Conservation (phyloP, 257 asterid genomes). For the Schizonepeta tenuifolia region DNA sequence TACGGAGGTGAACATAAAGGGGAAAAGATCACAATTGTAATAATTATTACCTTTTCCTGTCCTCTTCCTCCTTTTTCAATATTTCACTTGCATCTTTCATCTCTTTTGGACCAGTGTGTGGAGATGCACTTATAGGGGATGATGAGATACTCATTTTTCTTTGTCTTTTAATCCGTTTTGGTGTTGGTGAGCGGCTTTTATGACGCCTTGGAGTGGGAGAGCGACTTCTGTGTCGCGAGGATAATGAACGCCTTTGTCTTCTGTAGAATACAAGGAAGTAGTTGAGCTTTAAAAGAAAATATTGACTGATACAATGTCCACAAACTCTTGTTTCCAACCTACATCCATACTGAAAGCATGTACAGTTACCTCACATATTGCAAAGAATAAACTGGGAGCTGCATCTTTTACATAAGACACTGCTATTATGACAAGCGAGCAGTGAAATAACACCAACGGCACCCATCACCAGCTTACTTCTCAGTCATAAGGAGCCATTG, state of each 20-base stretch:
- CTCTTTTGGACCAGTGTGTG: conserved; percentile 62
- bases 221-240: conserved; percentile 74
- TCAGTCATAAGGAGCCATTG: conserved; percentile 70
- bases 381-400: conserved; percentile 86
- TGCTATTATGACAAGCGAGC: conserved; percentile 86
- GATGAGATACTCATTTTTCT: conserved; percentile 61
- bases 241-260: conserved; percentile 73
- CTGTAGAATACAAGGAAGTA: conserved; percentile 63
- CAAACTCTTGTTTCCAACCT: conserved; percentile 50
- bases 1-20: conserved; percentile 16
- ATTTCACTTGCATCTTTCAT: conserved; percentile 71
- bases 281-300: conserved; percentile 52
- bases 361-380: conserved; percentile 95
- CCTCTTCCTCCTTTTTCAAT: conserved; percentile 73
- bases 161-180: conserved; percentile 61
- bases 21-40: conserved; percentile 13
- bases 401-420: conserved; percentile 94
- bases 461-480: conserved; percentile 90
- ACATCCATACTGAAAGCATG: conserved; percentile 54
- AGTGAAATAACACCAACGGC: conserved; percentile 86
- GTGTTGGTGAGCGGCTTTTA: conserved; percentile 81
- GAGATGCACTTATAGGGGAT: conserved; percentile 61
- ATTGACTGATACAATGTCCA: conserved; percentile 34
- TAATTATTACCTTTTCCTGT: conserved; percentile 83
- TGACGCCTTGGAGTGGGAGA: conserved; percentile 71